Conservation (phyloP, 768 basidiomycete species). For the Rhizopogon vulgaris region DNA sequence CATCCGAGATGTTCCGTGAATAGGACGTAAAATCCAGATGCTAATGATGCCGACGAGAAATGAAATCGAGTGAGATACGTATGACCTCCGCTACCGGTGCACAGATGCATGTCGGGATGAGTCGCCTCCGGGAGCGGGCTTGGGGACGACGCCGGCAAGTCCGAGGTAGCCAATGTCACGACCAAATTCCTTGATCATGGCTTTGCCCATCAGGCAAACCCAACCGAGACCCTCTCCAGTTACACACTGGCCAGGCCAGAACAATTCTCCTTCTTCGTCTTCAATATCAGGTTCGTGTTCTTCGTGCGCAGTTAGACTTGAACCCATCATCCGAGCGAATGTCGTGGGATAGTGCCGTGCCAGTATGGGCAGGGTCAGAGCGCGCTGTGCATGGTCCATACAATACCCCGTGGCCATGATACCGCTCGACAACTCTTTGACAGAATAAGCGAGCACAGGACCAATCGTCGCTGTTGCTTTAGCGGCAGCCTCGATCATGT, state of each 20-base stretch:
- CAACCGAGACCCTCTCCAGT: constrained; percentile 78
- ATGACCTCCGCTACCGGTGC: constrained; percentile 20
- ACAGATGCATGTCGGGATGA: constrained; percentile 24
- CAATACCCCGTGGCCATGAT: constrained; percentile 36
- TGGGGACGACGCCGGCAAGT: constrained; percentile 65
- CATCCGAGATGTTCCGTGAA: constrained; percentile 19
- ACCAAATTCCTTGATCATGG: constrained; percentile 81
- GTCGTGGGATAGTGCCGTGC: constrained; percentile 70
- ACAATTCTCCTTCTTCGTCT: constrained; percentile 82
- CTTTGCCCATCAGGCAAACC: constrained; percentile 83
- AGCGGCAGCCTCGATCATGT: constrained; percentile 25
- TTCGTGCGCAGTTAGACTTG: constrained; percentile 54
- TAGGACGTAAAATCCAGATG: constrained; percentile 21
- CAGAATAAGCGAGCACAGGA: constrained; percentile 16
- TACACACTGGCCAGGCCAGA: constrained; percentile 71
- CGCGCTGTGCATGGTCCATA: constrained; percentile 44
- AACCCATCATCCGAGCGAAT: constrained; percentile 65
- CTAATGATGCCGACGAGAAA: constrained; percentile 27
- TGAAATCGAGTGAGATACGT: constrained; percentile 7
- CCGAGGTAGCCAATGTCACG: constrained; percentile 70
- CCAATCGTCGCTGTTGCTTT: constrained; percentile 24
- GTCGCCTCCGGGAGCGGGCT: constrained; percentile 42
- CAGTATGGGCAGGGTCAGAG: constrained; percentile 61
- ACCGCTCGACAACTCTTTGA: constrained; percentile 27
- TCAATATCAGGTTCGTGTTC: constrained; percentile 80